These are phyloP conservation scores for Talaromyces ruber DNA, from an alignment of 495 filamentous ascomycete genomes.

Conservation along the genomic window DNA sequence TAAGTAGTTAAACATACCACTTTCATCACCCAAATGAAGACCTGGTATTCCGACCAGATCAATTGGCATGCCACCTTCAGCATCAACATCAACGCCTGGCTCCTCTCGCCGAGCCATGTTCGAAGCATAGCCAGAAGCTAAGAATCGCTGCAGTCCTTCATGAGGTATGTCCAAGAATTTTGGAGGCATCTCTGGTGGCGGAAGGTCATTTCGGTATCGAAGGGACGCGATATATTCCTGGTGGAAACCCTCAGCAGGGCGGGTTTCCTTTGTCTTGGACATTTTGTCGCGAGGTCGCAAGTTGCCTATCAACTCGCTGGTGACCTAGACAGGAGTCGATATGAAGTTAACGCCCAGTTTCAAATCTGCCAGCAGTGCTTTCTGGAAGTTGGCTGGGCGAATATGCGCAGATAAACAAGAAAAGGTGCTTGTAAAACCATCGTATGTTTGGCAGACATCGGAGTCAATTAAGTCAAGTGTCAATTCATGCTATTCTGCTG, in stretches of 20 bases:
- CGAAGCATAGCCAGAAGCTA: conserved; percentile 77
- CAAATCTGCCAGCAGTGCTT: not conserved
- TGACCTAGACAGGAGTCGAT: not conserved
- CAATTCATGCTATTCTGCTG: not conserved
- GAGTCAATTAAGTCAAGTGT: not conserved
- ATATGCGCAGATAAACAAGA: not conserved
- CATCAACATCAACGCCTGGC: conserved; percentile 94
- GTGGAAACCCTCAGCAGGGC: conserved; percentile 58
- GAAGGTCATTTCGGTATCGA: conserved; percentile 88
- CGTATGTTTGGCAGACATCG: not conserved
- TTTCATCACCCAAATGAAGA: conserved; percentile 91
- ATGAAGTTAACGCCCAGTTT: not conserved
- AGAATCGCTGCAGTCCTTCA: conserved; percentile 80
- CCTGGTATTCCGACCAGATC: conserved; percentile 91
- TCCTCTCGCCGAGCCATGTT: conserved; percentile 82
- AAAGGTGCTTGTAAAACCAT: not conserved
- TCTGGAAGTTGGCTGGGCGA: not conserved
- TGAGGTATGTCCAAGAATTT: conserved; percentile 96
- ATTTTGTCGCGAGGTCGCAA: conserved; percentile 9
- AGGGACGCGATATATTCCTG: conserved; percentile 96
- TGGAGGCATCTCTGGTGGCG: conserved; percentile 84
- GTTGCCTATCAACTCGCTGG: not conserved
- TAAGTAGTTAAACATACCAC: conserved; percentile 51
- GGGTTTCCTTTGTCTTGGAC: conserved; percentile 33
- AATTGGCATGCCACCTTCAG: conserved; percentile 94